Evolutionary conservation across 2,329 filamentous ascomycete genomes (phyloP), one percentile per base, ranked within the genome.

Genomic region (Chrysoporthe puriensis): DNA sequence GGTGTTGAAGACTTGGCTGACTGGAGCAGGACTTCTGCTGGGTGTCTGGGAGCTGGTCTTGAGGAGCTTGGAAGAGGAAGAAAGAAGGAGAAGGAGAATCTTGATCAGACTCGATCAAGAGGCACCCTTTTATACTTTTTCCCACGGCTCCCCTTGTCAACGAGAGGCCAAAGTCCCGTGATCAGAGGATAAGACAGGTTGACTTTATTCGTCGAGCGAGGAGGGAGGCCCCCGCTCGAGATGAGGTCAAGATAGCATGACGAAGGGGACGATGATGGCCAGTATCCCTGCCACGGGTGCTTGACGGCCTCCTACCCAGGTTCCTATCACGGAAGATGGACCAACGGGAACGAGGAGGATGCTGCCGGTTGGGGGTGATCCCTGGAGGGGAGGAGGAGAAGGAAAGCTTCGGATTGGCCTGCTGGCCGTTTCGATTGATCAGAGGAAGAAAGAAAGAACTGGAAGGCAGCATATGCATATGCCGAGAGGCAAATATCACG

Each of bases 121-220:
- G 76, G 74, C 75, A 77, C 78, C 85, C 80, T 88, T 90, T 90
- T 90, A 90, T 90, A 90, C 81, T 83, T 86, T 83, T 86, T 76
- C 8, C 75, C 69, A 69, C 72, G 72, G 74, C 76, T 73, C 76
- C 75, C 76, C 73, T 70, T 73, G 76, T 73, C 77, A 74, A 74
- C 73, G 73, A 76, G 71, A 73, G 75, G 71, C 71, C 74, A 72
- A 72, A 72, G 74, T 75, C 73, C 74, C 70, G 71, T 72, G 73
- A 76, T 73, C 73, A 74, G 72, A 77, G 78, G 79, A 83, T 80
- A 83, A 80, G 76, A 78, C 73, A 76, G 74, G 73, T 73, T 73
- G 75, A 77, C 76, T 80, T 76, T 74, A 83, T 83, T 84, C 81
- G 81, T 78, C 74, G 74, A 77, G 64, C 69, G 70, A 69, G 57